Evolutionary conservation across 257 asterid genomes (phyloP), one percentile per base, ranked within the genome.

Genomic region (Petunia secreta): DNA sequence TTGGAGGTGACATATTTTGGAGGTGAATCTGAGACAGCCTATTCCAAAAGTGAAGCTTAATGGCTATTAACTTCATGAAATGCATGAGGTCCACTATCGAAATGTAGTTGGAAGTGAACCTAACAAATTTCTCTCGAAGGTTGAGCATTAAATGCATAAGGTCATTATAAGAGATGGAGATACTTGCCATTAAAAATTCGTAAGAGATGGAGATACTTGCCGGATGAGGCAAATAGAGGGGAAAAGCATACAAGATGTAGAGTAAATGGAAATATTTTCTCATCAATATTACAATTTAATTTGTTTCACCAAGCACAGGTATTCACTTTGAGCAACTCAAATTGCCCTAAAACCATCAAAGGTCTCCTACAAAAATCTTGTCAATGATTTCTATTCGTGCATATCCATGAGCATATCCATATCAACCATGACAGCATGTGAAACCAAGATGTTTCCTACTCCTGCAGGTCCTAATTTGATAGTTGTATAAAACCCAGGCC

Each of bases 341-440:
- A 73, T 50, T 66, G 16, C 74, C 46, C 39, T 10, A 55, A 60
- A 37, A 55, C 52, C 63, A 64, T 71, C 77, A 55, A 41, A n/a
- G 36, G 80, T 44, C 44, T 77, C 81, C 4, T 37, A 76, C 80
- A 55, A 48, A 79, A 74, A 25, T 25, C 57, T 69, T 66, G 46
- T 36, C 78, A 73, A 48, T 50, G 44, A 73, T 73, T 73, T 73
- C 62, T 73, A 73, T 50, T 2, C 1, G 43, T 73, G 78, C 62
- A 50, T 71, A 11, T 60, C 66, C 59, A 74, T 43, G 65, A 65
- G 62, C 76, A 39, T 63, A 77, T 60, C 54, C 82, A 75, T 37
- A 44, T 63, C 75, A 55, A 48, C 41, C 8, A 9, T 68, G 15
- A 41, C 15, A n/a, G 55, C 15, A 67, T 7, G 55, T 3, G 39